Base-by-base conservation (phyloP, 306 rosid species). In the Fragaria nilgerrensis region DNA sequence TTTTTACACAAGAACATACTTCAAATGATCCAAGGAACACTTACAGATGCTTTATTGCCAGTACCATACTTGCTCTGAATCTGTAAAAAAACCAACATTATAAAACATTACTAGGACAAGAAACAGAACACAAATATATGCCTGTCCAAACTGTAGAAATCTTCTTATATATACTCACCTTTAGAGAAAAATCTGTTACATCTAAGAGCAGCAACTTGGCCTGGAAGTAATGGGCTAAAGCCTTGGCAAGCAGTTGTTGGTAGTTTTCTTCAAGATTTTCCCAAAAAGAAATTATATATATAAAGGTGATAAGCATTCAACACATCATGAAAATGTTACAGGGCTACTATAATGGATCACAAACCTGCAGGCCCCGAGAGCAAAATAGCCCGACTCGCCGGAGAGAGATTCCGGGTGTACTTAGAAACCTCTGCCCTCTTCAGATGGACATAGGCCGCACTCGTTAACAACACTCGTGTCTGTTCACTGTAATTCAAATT, bases 221-320 rank as follows among this genome's bases (percentile, higher is more conserved):
- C 76, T 91, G 94, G 72, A 89, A 96, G 85, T 85, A 91, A 88
- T 96, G 99, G 45, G 99, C 87, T 77, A 96, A 91, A 86, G 99
- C 99, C 89, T 88, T 96, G 69, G 98, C 98, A 80, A 96, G 96
- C 90, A 92, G 81, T 86, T 96, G 99, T 39, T 92, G 98, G 82
- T 96, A 96, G 75, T 86, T 94, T 79, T 96, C 99, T 95, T 72
- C 72, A 87, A 78, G 45, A 77, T 17, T 32, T 32, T 70, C 41
- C 74, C 70, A 58, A 2, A 68, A 27, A 32, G 9, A 29, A 20
- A 1, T n/a, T n/a, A n/a, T n/a, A n/a, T n/a, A n/a, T n/a, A 45
- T 16, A n/a, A n/a, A 73, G 7, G 1, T 36, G 68, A 84, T 79
- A 29, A 63, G 34, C 36, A 67, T 13, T 20, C 16, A 4, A 45